These are phyloP conservation scores for Rhynchosporium agropyri DNA, from an alignment of 2,329 filamentous ascomycete genomes.

Conservation along the genomic window DNA sequence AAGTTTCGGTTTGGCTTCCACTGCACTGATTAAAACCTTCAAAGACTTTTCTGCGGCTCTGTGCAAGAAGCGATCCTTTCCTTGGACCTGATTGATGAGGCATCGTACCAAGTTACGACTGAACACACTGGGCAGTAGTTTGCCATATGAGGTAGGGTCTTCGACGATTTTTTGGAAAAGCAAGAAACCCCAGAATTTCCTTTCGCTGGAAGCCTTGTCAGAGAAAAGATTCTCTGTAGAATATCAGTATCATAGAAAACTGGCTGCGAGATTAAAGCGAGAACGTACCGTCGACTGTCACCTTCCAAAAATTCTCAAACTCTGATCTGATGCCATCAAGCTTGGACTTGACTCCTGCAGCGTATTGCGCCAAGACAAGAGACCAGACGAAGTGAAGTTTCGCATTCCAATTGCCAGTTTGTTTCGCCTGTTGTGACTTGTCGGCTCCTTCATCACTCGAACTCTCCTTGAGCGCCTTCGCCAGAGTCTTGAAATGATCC, in stretches of 20 bases:
- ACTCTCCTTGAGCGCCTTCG: constrained; percentile 78
- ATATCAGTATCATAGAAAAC: constrained; percentile 25
- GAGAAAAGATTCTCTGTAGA: constrained; percentile 77
- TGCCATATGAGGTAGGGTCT: constrained; percentile 51
- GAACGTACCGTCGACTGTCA: constrained; percentile 77
- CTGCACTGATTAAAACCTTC: constrained; percentile 68
- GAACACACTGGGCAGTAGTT: constrained; percentile 65
- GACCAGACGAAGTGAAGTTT: constrained; percentile 90
- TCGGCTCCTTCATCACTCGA: constrained; percentile 55
- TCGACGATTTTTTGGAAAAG: constrained; percentile 78
- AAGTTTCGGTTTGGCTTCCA: constrained; percentile 61
- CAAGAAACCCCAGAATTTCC: constrained; percentile 90
- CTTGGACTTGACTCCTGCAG: constrained; percentile 41
- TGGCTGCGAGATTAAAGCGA: constrained; percentile 25
- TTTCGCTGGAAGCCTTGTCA: constrained; percentile 77
- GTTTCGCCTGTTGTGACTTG: constrained; percentile 44
- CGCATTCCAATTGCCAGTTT: constrained; percentile 74
- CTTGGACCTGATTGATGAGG: constrained; percentile 79
- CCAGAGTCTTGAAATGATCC: constrained; percentile 68
- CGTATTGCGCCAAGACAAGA: constrained; percentile 64
- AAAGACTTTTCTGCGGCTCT: constrained; percentile 75
- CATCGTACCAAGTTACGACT: constrained; percentile 81
- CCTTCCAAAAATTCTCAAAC: constrained; percentile 82
- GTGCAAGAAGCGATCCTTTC: constrained; percentile 77
- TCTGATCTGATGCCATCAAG: constrained; percentile 42